Conservation (phyloP, 2,329 filamentous ascomycete species). For the Diaporthe sp. region DNA sequence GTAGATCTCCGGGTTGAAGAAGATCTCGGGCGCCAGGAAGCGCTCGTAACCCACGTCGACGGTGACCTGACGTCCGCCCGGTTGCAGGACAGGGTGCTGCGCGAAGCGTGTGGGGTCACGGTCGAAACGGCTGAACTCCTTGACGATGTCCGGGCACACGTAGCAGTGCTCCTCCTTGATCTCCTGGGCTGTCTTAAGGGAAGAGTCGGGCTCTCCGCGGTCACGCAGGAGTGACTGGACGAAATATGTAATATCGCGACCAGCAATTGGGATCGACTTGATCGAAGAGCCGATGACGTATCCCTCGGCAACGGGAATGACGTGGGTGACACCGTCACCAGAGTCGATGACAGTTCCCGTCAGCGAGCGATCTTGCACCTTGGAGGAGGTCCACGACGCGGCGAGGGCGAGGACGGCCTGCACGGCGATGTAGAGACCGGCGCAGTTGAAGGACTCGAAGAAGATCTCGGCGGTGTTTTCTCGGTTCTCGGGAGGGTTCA, state of each 20-base stretch:
- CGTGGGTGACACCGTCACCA: conserved; percentile 98
- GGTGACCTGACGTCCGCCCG: conserved; percentile 84
- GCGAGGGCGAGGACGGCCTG: conserved; percentile 97
- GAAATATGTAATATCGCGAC: conserved; percentile 98
- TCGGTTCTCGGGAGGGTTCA: conserved; percentile 98
- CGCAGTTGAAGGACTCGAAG: conserved; percentile 99
- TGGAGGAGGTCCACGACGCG: conserved; percentile 98
- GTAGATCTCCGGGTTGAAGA: conserved; percentile 99
- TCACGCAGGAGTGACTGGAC: conserved; percentile 96
- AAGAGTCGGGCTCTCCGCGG: conserved; percentile 95
- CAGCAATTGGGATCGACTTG: conserved; percentile 98
- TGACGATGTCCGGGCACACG: conserved; percentile 98
- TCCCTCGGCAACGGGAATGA: conserved; percentile 97
- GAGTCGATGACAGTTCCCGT: conserved; percentile 99
- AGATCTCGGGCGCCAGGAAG: conserved; percentile 98
- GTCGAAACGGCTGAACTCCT: conserved; percentile 96
- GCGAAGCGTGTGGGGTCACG: conserved; percentile 91
- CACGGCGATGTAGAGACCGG: conserved; percentile 97
- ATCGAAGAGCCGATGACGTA: conserved; percentile 99
- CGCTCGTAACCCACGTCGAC: conserved; percentile 98
- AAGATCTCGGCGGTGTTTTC: conserved; percentile 99
- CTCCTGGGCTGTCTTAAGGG: conserved; percentile 95
- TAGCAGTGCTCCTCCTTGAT: conserved; percentile 99
- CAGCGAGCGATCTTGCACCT: conserved; percentile 94
- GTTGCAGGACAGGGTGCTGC: conserved; percentile 88